Percentiles rank a stretch among this genome's conserved stretches.
phyloP scores from a whole-genome alignment of 441 rosid genomes.

The Theobroma grandiflorum region DNA sequence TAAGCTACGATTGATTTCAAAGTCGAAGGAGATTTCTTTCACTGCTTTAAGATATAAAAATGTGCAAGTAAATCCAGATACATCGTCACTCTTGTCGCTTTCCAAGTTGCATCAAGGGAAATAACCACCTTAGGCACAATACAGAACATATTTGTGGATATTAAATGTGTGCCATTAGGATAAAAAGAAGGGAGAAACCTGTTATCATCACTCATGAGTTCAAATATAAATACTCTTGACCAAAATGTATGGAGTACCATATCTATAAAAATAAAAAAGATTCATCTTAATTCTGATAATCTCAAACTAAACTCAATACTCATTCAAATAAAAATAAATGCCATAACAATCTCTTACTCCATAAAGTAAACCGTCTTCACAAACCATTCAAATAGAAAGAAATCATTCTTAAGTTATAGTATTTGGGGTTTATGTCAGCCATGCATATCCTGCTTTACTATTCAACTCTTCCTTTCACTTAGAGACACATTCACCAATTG shows the following conservation, averaged over 20 bases:
- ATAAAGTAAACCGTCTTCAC: not conserved
- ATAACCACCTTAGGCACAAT: not conserved
- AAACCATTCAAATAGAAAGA: not conserved
- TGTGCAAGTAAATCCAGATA: not conserved
- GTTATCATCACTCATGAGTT: not conserved
- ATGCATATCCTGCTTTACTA: conserved; percentile 7
- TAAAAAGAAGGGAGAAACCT: conserved; percentile 8
- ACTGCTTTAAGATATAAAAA: not conserved
- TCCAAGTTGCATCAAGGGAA: conserved; percentile 11
- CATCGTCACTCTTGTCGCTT: not conserved
- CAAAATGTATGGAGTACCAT: not conserved
- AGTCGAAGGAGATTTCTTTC: not conserved
- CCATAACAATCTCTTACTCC: not conserved
- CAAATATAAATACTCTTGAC: not conserved
- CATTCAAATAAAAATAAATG: conserved; percentile 6
- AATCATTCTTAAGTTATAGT: not conserved
- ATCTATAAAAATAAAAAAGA: conserved; percentile 20
- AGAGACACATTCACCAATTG: not conserved
- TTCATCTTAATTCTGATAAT: not conserved
- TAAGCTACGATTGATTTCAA: not conserved
- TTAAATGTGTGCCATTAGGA: not conserved
- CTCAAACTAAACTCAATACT: conserved; percentile 4
- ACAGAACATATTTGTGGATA: not conserved
- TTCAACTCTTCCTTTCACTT: conserved; percentile 2
- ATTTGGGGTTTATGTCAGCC: not conserved